phyloP scores from a whole-genome alignment of 2,329 filamentous ascomycete species.

The Drechslerella stenobrocha region DNA sequence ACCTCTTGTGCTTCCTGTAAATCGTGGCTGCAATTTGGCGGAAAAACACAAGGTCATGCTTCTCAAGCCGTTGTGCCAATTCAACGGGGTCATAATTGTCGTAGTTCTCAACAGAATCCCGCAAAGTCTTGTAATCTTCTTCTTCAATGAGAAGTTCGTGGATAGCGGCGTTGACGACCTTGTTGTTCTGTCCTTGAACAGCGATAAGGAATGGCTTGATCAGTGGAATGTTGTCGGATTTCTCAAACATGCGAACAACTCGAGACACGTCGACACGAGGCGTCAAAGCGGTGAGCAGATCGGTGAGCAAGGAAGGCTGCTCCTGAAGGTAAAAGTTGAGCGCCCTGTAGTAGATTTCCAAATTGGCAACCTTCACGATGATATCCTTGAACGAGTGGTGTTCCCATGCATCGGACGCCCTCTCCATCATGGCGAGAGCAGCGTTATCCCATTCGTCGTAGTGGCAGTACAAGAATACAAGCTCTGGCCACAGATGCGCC shows the following conservation, averaged over 20 bases:
- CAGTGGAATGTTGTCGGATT: conserved; percentile 94
- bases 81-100: conserved; percentile 98
- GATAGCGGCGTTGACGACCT: conserved; percentile 94
- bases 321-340: conserved; percentile 69
- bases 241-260: conserved; percentile 98
- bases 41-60: conserved; percentile 98
- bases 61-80: conserved; percentile 87
- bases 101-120: conserved; percentile 96
- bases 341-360: conserved; percentile 96
- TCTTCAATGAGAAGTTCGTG: conserved; percentile 98
- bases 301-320: conserved; percentile 92
- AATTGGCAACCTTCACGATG: conserved; percentile 92
- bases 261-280: conserved; percentile 86
- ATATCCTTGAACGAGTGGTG: conserved; percentile 99
- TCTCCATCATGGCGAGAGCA: conserved; percentile 95
- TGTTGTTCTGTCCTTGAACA: conserved; percentile 96
- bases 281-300: conserved; percentile 89
- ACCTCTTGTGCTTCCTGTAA: conserved; percentile 99
- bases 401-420: conserved; percentile 95
- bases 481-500: conserved; percentile 92
- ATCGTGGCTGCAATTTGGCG: conserved; percentile 97
- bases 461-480: conserved; percentile 97
- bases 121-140: conserved; percentile 97
- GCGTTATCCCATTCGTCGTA: conserved; percentile 99
- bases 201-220: conserved; percentile 99